Conservation (phyloP, 345 rosid genomes). For the Cardiospermum halicacabum region DNA sequence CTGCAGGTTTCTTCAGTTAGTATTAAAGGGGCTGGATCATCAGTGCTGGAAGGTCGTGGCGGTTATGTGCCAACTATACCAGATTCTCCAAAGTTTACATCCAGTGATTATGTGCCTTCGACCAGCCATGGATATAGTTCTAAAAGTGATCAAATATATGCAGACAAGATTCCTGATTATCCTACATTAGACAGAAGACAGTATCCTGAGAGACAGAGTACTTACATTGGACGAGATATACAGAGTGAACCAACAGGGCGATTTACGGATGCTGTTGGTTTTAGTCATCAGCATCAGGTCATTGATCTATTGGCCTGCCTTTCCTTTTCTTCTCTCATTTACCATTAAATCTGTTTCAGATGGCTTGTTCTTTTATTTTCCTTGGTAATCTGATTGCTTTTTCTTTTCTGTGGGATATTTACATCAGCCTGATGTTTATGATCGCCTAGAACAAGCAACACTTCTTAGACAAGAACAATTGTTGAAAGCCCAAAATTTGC, state of each 20-base stretch:
- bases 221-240: conserved; percentile 70
- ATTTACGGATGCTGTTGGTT: conserved; percentile 65
- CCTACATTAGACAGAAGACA: conserved; percentile 66
- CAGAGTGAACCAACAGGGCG: conserved; percentile 60
- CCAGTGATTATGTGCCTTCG: conserved; percentile 62
- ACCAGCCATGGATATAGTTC: conserved; percentile 68
- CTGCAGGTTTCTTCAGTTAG: conserved; percentile 40
- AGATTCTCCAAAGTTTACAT: conserved; percentile 75
- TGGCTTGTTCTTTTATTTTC: background rate
- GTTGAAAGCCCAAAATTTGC: conserved; percentile 65
- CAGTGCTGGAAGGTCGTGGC: conserved; percentile 64
- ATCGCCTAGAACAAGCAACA: conserved; percentile 73
- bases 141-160: conserved; percentile 62
- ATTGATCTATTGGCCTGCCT: conserved; percentile 3
- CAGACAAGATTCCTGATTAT: conserved; percentile 74
- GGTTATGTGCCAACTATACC: conserved; percentile 55
- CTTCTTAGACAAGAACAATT: conserved; percentile 81
- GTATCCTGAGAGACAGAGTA: conserved; percentile 61
- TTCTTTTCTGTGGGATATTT: conserved; percentile 10
- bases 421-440: conserved; percentile 64
- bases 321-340: conserved; percentile 1
- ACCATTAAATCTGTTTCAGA: background rate
- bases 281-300: conserved; percentile 82
- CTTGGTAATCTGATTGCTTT: conserved; percentile 3
- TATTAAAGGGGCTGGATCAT: conserved; percentile 44